Evolutionary conservation across 805 yeast genomes (phyloP).

Genomic region (Zygosaccharomyces siamensis): DNA sequence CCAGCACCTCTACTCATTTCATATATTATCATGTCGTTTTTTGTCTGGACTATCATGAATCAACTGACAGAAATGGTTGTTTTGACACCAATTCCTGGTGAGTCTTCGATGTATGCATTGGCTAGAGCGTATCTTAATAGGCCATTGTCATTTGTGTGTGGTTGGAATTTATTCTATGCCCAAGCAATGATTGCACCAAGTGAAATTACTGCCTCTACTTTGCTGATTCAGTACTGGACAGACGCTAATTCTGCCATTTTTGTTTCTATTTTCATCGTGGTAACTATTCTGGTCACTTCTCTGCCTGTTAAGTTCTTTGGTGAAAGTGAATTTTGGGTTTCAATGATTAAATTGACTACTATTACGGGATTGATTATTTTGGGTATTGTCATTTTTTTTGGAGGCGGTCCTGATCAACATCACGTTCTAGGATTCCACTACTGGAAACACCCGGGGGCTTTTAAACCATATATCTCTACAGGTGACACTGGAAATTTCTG

Average conservation of each 20-base stretch:
- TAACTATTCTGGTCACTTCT: constrained; percentile 11
- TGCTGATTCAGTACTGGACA: constrained; percentile 40
- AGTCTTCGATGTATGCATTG: constrained; percentile 36
- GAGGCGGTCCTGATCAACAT: constrained; percentile 53
- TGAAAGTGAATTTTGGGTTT: constrained; percentile 63
- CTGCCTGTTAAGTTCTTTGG: constrained; percentile 33
- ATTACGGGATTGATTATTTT: constrained; percentile 57
- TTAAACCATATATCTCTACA: constrained; percentile 32
- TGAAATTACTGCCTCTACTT: constrained; percentile 43
- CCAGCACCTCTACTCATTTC: constrained; percentile 60
- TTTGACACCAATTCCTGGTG: constrained; percentile 54
- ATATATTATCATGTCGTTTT: constrained; percentile 55
- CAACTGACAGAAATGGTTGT: constrained; percentile 59
- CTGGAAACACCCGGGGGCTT: constrained; percentile 55
- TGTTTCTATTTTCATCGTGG: constrained; percentile 28
- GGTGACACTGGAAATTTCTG: constrained; percentile 45
- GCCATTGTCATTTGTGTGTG: constrained; percentile 33
- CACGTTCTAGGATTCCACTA: constrained; percentile 57
- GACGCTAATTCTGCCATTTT: constrained; percentile 38
- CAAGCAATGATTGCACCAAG: constrained; percentile 47
- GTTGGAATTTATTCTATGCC: constrained; percentile 48
- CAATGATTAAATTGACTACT: constrained; percentile 58
- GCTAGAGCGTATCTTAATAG: constrained; percentile 13
- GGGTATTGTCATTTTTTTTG: constrained; percentile 55
- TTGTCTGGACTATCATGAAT: constrained; percentile 44